Conservation (phyloP, 306 rosid genomes). For the Vigna unguiculata region DNA sequence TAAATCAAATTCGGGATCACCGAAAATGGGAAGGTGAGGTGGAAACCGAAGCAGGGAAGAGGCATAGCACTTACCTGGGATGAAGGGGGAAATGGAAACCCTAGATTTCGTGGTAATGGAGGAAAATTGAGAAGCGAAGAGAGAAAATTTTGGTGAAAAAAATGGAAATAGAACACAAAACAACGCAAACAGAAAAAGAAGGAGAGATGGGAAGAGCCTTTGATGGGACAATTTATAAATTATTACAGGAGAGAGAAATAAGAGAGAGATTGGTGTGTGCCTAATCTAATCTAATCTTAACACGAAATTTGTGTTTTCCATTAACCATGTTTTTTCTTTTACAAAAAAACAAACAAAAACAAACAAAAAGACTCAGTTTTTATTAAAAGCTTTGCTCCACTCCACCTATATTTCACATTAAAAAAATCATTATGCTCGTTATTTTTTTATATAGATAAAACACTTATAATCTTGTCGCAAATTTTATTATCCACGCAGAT, state of each 20-base stretch:
- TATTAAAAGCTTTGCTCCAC: too few species aligned
- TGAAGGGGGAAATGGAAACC: conserved; percentile 41
- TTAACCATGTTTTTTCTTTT: not conserved
- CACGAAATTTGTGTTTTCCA: conserved; percentile 28
- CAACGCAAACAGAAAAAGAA: conserved; percentile 32
- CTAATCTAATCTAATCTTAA: conserved; percentile 40
- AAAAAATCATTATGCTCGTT: not conserved
- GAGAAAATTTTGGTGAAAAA: conserved; percentile 26
- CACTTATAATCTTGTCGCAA: not conserved
- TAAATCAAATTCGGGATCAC: conserved; percentile 48
- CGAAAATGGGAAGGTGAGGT: conserved; percentile 17
- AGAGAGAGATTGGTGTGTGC: conserved; percentile 29
- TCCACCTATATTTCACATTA: too few species aligned
- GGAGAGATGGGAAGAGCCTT: conserved; percentile 42
- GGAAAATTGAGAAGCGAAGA: conserved; percentile 33
- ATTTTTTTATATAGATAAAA: not conserved
- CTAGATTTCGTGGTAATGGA: conserved; percentile 42
- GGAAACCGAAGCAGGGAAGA: conserved; percentile 50
- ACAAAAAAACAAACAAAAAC: not conserved
- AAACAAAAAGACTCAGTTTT: not conserved
- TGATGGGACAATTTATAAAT: conserved; percentile 52
- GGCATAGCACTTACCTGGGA: conserved; percentile 57
- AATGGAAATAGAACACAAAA: conserved; percentile 28
- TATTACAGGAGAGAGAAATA: conserved; percentile 46
- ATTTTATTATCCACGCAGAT: conserved; percentile 1